phyloP scores from a whole-genome alignment of 2,329 filamentous ascomycete species.

The Epichloe baconii region DNA sequence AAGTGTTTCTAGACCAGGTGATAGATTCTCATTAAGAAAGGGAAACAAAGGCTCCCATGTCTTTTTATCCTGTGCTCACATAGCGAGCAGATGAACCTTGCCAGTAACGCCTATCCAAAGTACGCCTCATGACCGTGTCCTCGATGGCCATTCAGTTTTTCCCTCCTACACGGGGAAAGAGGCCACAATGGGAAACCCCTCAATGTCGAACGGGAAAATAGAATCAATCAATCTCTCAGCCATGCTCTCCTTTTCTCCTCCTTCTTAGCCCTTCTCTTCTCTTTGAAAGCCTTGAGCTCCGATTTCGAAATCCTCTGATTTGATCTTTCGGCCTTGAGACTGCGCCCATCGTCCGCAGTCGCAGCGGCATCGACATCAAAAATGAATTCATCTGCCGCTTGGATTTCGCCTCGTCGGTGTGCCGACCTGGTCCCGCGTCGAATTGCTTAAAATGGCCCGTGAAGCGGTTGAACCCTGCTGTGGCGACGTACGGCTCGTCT shows the following conservation, averaged over 20 bases:
- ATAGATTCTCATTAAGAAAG: too few relatives aligned
- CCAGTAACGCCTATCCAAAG: background rate
- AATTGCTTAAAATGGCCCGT: constrained; percentile 69
- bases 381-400: constrained; percentile 82
- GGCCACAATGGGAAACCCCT: background rate
- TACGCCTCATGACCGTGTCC: background rate
- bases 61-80: too few relatives aligned
- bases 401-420: constrained; percentile 80
- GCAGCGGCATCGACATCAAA: constrained; percentile 94
- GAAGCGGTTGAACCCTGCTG: constrained; percentile 79
- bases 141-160: background rate
- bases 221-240: constrained; percentile 48
- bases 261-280: constrained; percentile 79
- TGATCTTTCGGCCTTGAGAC: constrained; percentile 79
- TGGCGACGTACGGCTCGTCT: constrained; percentile 46
- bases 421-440: constrained; percentile 56
- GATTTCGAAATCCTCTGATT: constrained; percentile 73
- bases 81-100: background rate
- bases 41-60: too few relatives aligned
- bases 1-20: too few relatives aligned
- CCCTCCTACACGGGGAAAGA: background rate
- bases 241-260: constrained; percentile 90
- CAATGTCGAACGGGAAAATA: background rate
- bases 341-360: constrained; percentile 79
- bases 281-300: constrained; percentile 82